Conservation (phyloP, 768 basidiomycete genomes). For the Panaeolus cyanescens region DNA sequence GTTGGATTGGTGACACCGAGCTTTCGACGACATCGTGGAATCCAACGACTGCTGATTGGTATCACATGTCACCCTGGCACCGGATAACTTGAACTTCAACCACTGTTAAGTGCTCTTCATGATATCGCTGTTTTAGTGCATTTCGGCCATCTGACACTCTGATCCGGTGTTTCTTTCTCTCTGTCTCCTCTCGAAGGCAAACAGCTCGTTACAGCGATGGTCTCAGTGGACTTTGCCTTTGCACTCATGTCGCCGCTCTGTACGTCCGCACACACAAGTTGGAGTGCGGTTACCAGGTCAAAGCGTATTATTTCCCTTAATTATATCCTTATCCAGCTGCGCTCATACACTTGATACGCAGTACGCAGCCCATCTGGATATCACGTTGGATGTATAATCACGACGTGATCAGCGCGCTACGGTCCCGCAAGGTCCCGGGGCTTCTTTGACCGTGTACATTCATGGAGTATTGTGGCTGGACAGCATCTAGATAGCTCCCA, state of each 20-base stretch:
- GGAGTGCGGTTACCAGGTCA: background rate
- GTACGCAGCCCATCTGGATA: too few species aligned
- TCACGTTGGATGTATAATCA: background rate
- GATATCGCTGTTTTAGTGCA: background rate
- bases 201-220: background rate
- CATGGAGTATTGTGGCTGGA: background rate
- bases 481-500: background rate
- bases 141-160: constrained; percentile 1
- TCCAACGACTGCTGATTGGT: background rate
- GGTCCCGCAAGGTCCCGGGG: background rate
- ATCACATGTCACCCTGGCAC: constrained; percentile 2
- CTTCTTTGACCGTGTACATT: background rate
- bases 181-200: background rate
- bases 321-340: background rate
- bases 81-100: background rate
- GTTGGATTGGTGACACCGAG: constrained; percentile 11
- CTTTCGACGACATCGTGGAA: constrained; percentile 21
- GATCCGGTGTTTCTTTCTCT: background rate
- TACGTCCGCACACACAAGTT: background rate
- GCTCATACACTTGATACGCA: too few species aligned
- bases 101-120: background rate
- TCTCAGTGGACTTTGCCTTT: background rate
- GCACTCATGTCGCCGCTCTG: background rate
- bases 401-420: background rate
- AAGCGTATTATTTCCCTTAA: background rate